Evolutionary conservation across 2,329 filamentous ascomycete genomes (phyloP), one percentile per base, ranked within the genome.

Genomic region (Stagonosporopsis rhizophila): DNA sequence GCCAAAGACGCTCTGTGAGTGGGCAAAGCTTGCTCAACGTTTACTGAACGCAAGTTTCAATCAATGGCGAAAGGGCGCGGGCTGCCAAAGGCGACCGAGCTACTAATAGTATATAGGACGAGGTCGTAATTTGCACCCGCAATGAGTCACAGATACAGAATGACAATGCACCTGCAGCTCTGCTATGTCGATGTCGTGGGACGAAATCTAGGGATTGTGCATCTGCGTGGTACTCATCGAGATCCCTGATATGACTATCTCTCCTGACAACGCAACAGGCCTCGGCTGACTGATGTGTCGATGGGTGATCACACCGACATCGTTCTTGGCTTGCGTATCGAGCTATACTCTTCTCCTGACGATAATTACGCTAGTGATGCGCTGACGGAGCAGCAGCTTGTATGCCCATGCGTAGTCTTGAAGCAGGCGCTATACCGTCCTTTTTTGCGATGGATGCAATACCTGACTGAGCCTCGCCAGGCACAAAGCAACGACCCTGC

Each of bases 21-120:
- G 60, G 52, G 49, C 49, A 52, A 32, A 41, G 25, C 53, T 44
- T 52, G 41, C 53, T 57, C 63, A 58, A 59, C 39, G 65, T 63
- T 61, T 64, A 47, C 45, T 59, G 48, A 45, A 60, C 30, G 38
- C 30, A 30, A 7, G 4, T 50, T 56, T 14, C 62, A 62, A 60
- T 56, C 51, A 39, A 47, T 19, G 40, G 56, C 55, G 34, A 15
- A 46, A 39, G 15, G 54, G 44, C 32, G 30, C 30, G 14, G 30
- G 41, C 34, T 32, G 50, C 32, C 49, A 37, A 45, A 32, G 55
- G 62, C 61, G 41, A 52, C 28, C 44, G 41, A 59, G 58, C 59
- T 64, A 61, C 64, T 68, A 66, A 68, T 68, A 58, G 58, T 62
- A 58, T 30, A 61, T 67, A 65, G 61, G 60, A 57, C 50, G 56